Evolutionary conservation across 78 protist genomes (phyloP), one percentile per base, ranked within the genome.

Genomic region (Protostelium mycophagum): DNA sequence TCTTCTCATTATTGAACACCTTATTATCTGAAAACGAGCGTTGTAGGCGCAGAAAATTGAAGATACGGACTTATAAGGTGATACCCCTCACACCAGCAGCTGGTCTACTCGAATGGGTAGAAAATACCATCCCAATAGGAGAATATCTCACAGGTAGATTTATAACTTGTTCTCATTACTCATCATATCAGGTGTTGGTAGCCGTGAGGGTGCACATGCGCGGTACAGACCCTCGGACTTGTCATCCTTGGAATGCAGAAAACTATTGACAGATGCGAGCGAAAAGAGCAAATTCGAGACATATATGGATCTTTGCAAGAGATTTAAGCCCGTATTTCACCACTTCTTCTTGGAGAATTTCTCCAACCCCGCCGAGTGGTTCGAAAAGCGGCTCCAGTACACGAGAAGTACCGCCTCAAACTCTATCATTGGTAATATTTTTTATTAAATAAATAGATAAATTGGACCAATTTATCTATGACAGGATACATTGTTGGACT

Each of bases 91-190:
- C 97, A 28, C 97, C 96, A 34, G 35, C 10, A 28, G 0, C 87
- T 0, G 99, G 99, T 0, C 39, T 97, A 25, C 83, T 97, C 0
- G 97, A 95, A 37, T 97, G 94, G 96, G 96, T 95, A n/a, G 9
- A 0, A 1, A 0, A 85, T 85, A 95, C 98, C 28, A 1, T 39
- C 0, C 85, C 98, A 34, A 1, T 96, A 1, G 90, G 91, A 5
- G 88, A 83, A 1, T 95, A 83, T 35, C 91, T 97, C 37, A 37
- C 83, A 9, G 85, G 88, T 28, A 1, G 5, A 16, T 51, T 25
- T 16, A 51, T 16, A 51, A 51, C 5, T 51, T 5, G 16, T 16
- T 25, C 5, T 5, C 16, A 16, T 25, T 51, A 16, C 16, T 16
- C 16, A 5, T 51, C 31, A 51, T 5, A 25, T 5, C 16, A 16